Conservation (phyloP, 352 stramenopile genomes). For the Globisporangium radiosum region DNA sequence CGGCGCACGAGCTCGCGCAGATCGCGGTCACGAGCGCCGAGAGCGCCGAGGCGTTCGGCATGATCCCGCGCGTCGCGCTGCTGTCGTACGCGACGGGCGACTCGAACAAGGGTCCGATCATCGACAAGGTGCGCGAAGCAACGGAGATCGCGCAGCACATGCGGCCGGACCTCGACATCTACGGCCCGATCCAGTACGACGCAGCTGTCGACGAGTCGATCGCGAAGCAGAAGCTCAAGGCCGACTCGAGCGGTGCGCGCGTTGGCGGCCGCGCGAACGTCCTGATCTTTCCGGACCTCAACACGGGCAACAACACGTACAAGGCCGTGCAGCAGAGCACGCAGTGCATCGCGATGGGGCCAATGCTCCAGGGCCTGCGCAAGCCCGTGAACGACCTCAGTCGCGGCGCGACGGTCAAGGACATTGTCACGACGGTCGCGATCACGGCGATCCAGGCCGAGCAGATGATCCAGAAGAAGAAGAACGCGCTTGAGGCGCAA, state of each 20-base stretch:
- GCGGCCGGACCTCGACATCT: slow-evolving; percentile 72
- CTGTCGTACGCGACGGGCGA: slow-evolving; percentile 81
- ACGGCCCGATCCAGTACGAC: slow-evolving; percentile 86
- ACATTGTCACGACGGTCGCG: slow-evolving; percentile 88
- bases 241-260: slow-evolving; percentile 42
- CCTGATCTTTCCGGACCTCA: slow-evolving; percentile 83
- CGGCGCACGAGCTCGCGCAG: slow-evolving; percentile 61
- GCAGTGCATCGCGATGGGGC: slow-evolving; percentile 74
- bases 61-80: slow-evolving; percentile 77
- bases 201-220: slow-evolving; percentile 72
- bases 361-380: slow-evolving; percentile 83
- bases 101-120: slow-evolving; percentile 71
- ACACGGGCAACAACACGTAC: slow-evolving; percentile 88
- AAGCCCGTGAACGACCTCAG: slow-evolving; percentile 88
- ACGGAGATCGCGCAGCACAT: slow-evolving; percentile 60
- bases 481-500: not conserved
- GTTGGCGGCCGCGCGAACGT: slow-evolving; percentile 82
- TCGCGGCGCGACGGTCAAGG: slow-evolving; percentile 81
- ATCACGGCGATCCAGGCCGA: slow-evolving; percentile 86
- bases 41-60: slow-evolving; percentile 67
- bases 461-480: slow-evolving; percentile 37
- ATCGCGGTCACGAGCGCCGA: slow-evolving; percentile 76
- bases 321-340: slow-evolving; percentile 85
- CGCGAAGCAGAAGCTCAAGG: slow-evolving; percentile 76
- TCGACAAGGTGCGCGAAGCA: slow-evolving; percentile 83